Evolutionary conservation across 140 eudicot species (phyloP), one percentile per base, ranked within the genome.

Genomic region (Senecio squalidus): DNA sequence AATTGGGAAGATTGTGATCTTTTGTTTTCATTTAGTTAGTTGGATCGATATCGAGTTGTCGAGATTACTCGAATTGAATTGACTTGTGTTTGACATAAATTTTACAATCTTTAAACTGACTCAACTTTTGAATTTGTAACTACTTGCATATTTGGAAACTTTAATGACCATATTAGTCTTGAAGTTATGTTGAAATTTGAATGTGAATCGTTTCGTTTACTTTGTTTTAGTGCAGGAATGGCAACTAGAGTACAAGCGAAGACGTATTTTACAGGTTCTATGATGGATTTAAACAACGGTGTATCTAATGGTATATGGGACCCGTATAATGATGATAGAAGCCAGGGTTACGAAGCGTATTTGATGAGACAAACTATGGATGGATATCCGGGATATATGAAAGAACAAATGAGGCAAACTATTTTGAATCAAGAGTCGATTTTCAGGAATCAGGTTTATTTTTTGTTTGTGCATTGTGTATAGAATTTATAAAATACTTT

Each of bases 361-460:
- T 40, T 70, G 29, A 22, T 59, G 29, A 72, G 62, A 66, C 72
- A 67, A 54, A n/a, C 68, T 44, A 72, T 69, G 49, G 61, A 66
- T 50, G 75, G 79, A 58, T 67, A 58, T 47, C 10, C 49, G 3
- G 76, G 64, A 27, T 63, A 72, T 31, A 58, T 63, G 18, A 66
- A 68, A 64, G 89, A 78, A 56, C 78, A 63, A 64, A 73, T 75
- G 72, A 75, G 69, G 73, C 74, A 76, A 63, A 87, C 84, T 33
- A 78, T 87, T 27, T 53, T 87, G 70, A 75, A 78, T 72, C 96
- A 87, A 47, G 96, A 87, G 57, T 70, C 74, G 0, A 54, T 78
- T 55, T 87, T 87, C 69, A 83, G 79, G 71, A 69, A 80, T 55
- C 96, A 87, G 94, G 96, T 83, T 9, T 52, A 2, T 10, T 10